Evolutionary conservation across 148 eudicot species (phyloP).

Genomic region (Persicaria maculosa): DNA sequence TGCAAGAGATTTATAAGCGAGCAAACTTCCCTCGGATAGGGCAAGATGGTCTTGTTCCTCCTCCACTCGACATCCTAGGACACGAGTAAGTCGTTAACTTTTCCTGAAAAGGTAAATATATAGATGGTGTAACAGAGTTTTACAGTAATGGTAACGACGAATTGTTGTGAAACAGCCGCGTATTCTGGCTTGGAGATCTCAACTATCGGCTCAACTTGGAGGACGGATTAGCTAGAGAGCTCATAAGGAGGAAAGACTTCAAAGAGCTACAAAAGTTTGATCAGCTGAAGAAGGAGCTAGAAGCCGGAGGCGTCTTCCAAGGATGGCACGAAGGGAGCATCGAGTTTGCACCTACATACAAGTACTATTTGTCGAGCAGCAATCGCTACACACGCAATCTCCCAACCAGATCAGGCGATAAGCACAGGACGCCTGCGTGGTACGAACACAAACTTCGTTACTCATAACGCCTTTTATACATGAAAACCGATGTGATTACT

Average conservation of each 20-base stretch:
- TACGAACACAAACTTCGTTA: conserved; percentile 11
- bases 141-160: neutral
- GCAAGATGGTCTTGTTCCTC: conserved; percentile 20
- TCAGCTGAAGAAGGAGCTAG: conserved; percentile 41
- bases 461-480: too few relatives aligned
- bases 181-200: conserved; percentile 69
- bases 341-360: conserved; percentile 57
- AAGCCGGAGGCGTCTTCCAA: conserved; percentile 44
- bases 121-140: too few relatives aligned
- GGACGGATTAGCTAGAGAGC: conserved; percentile 42
- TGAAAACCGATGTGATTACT: neutral
- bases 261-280: conserved; percentile 42
- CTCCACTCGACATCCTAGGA: conserved; percentile 43
- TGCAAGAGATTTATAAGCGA: conserved; percentile 41
- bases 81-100: conserved; percentile 45
- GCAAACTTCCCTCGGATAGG: conserved; percentile 32
- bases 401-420: conserved; percentile 44
- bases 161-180: conserved; percentile 27
- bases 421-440: conserved; percentile 68
- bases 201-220: conserved; percentile 46
- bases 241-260: conserved; percentile 37
- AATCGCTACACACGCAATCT: conserved; percentile 41
- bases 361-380: conserved; percentile 40
- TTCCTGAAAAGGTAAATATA: neutral
- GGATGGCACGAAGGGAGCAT: conserved; percentile 58